Evolutionary conservation across 2,329 filamentous ascomycete genomes (phyloP), one percentile per base, ranked within the genome.

Genomic region (Metarhizium humberi): DNA sequence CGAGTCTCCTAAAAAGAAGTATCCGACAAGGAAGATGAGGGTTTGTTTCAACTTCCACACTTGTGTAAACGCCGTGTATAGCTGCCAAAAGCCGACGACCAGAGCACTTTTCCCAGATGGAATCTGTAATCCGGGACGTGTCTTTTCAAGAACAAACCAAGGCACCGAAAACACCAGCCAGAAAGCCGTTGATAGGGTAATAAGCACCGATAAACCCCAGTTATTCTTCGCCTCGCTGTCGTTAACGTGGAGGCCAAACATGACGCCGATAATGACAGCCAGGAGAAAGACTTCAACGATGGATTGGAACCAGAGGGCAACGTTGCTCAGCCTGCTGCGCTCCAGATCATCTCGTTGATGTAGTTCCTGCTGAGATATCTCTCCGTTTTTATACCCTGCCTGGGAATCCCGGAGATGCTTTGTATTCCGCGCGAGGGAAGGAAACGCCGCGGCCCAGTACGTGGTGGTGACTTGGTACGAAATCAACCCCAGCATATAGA

Each of bases 1-100:
- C 1, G 80, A 83, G 67, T 88, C 85, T n/a, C 82, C 84, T 0
- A 88, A 76, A 2, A 88, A 72, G 63, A 88, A 87, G 63, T 86
- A 88, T 3, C 80, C 82, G 47, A 82, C 75, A 0, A 88, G 75
- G 64, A 87, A 88, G 20, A 86, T 71, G 34, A 87, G 66, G 58
- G 78, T 84, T 68, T 88, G 85, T 64, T 80, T 84, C 49, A 88
- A 68, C 43, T 80, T 77, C 79, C 81, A 84, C 16, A 87, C 80
- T 63, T 86, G 78, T 0, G 68, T 72, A 2, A 80, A 56, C 0
- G 85, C 85, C 58, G 80, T 73, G 56, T 73, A 76, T 0, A 86
- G 70, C 64, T 87, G 84, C 76, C 78, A 83, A 49, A 86, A 71
- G 2, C 84, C 84, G 2, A 83, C 78, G 18, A 79, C 72, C 20